Evolutionary conservation across 2,329 filamentous ascomycete species (phyloP), one percentile per base, ranked within the genome.

Genomic region (Xenoacremonium recifei): DNA sequence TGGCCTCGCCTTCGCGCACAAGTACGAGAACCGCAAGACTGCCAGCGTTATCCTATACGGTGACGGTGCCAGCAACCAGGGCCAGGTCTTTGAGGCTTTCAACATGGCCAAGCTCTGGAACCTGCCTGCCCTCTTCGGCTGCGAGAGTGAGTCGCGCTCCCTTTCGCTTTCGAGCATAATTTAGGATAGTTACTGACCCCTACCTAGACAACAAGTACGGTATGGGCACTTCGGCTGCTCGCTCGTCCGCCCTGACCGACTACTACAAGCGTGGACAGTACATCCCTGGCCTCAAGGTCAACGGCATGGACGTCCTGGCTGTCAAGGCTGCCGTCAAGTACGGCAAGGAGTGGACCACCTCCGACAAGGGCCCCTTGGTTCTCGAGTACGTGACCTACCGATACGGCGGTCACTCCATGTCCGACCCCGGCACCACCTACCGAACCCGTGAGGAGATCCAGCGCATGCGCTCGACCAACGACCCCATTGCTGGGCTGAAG

Each of bases 41-140:
- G 86, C 89, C 51, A 87, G 86, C 51, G 79, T 99, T 57, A 82
- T 92, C 53, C 81, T 99, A 45, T 99, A 99, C 72, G 93, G 93
- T 77, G 93, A 99, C 62, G 93, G 93, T 79, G 93, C 93, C 55
- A 89, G 86, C 79, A 99, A 99, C 80, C 93, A 99, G 79, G 93
- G 93, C 54, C 93, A 99, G 75, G 93, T 99, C 60, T 99, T 99
- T 63, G 93, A 99, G 80, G 91, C 93, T 49, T 99, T 95, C 83
- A 99, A 99, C 85, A 99, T 99, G 93, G 93, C 93, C 51, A 97
- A 97, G 82, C 84, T 99, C 56, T 99, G 93, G 93, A 91, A 93
- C 60, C 78, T 99, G 35, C 93, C 93, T 41, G 82, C 91, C 57
- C 86, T 99, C 57, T 99, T 99, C 66, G 91, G 89, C 58, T 99